phyloP scores from a whole-genome alignment of 2,329 filamentous ascomycete species.

The Aspergillus sp. region DNA sequence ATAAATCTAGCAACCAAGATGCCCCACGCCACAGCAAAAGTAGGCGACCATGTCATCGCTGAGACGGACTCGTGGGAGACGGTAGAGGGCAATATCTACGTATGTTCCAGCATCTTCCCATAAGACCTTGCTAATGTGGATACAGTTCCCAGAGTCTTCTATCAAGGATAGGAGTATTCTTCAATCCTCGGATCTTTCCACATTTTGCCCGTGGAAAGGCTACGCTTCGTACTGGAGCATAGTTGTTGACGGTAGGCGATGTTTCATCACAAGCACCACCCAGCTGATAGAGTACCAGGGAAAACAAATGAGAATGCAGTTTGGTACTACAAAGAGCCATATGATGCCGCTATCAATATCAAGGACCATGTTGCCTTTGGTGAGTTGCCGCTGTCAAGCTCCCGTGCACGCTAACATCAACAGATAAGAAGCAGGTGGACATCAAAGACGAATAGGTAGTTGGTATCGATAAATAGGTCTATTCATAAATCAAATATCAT shows the following conservation, averaged over 20 bases:
- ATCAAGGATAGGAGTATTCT: constrained; percentile 48
- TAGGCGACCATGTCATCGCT: constrained; percentile 53
- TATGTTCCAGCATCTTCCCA: constrained; percentile 14
- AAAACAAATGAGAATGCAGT: constrained; percentile 54
- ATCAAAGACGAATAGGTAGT: background rate
- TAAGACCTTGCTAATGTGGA: background rate
- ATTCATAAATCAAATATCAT: background rate
- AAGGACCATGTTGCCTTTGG: constrained; percentile 60
- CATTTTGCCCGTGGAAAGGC: constrained; percentile 59
- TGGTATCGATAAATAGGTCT: background rate
- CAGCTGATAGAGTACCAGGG: constrained; percentile 28
- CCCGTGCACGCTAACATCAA: background rate
- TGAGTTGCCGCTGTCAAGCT: constrained; percentile 34
- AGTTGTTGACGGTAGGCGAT: constrained; percentile 44
- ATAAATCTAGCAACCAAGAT: constrained; percentile 17
- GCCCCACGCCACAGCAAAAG: constrained; percentile 46
- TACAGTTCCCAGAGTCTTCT: constrained; percentile 46
- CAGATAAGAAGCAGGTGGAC: background rate
- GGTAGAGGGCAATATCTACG: constrained; percentile 57
- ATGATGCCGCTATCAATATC: constrained; percentile 51
- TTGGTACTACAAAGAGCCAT: constrained; percentile 59
- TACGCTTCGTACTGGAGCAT: constrained; percentile 58
- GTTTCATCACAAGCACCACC: background rate
- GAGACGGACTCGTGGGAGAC: constrained; percentile 53
- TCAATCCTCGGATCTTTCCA: constrained; percentile 47